These are phyloP conservation scores for Abelmoschus esculentus DNA, from an alignment of 345 rosid genomes.

Conservation along the genomic window DNA sequence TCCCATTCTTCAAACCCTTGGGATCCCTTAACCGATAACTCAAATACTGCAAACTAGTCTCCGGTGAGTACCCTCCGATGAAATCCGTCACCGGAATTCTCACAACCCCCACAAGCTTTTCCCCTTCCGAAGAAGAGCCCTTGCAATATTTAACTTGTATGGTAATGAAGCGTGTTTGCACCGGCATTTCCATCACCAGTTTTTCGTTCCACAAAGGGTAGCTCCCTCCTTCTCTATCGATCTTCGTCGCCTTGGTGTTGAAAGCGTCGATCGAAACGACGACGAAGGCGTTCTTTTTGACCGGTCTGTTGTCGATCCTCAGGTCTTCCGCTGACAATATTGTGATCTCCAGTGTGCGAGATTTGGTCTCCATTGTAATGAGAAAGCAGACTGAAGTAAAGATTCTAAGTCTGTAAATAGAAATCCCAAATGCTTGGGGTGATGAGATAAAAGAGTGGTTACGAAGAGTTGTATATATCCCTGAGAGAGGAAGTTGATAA, in stretches of 20 bases:
- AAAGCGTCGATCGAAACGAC: slow-evolving; percentile 23
- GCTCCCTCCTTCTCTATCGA: slow-evolving; percentile 34
- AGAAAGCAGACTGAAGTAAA: background rate
- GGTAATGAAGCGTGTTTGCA: slow-evolving; percentile 23
- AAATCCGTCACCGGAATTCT: slow-evolving; percentile 56
- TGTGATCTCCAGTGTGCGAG: slow-evolving; percentile 38
- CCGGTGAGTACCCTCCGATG: slow-evolving; percentile 39
- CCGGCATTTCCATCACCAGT: slow-evolving; percentile 32
- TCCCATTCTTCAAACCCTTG: slow-evolving; percentile 39
- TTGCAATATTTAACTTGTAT: slow-evolving; percentile 33
- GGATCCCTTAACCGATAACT: slow-evolving; percentile 59
- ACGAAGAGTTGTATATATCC: background rate
- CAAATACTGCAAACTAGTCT: slow-evolving; percentile 48
- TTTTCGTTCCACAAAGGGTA: slow-evolving; percentile 55
- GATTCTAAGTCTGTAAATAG: no score
- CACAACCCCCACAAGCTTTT: slow-evolving; percentile 32
- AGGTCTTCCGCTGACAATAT: slow-evolving; percentile 58
- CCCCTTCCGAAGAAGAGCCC: slow-evolving; percentile 14
- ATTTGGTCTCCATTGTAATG: slow-evolving; percentile 8
- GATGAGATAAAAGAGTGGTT: background rate
- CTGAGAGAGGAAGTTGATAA: background rate
- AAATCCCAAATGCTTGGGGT: background rate
- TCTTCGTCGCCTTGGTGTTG: slow-evolving; percentile 2
- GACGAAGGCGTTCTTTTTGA: slow-evolving; percentile 37
- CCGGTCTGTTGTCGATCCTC: slow-evolving; percentile 27